Evolutionary conservation across 495 filamentous ascomycete species (phyloP).

Genomic region (Penicillium pancosmium): DNA sequence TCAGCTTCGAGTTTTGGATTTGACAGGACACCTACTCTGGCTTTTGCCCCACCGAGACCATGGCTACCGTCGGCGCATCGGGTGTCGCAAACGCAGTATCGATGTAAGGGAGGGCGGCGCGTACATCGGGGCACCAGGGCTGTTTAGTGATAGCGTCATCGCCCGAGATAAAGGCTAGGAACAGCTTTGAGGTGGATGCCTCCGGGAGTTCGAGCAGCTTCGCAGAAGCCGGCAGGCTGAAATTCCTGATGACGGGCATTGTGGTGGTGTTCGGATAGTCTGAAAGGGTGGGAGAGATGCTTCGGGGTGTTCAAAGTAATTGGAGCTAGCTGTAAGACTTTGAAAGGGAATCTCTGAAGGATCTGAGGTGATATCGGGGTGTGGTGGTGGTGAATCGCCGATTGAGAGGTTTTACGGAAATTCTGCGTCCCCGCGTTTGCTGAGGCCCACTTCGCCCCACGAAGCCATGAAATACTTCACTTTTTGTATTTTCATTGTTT

Average conservation of each 20-base stretch:
- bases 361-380: background rate
- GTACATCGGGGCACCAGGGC: slow-evolving; percentile 39
- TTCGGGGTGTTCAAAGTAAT: background rate
- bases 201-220: slow-evolving; percentile 22
- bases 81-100: slow-evolving; percentile 22
- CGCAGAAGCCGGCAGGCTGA: slow-evolving; percentile 24
- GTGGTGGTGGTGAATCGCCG: background rate
- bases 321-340: background rate
- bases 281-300: background rate
- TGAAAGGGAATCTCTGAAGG: background rate
- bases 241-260: slow-evolving; percentile 35
- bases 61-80: slow-evolving; percentile 23
- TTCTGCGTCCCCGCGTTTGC: background rate
- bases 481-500: background rate
- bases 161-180: slow-evolving; percentile 34
- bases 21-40: slow-evolving; percentile 24
- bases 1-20: too few species aligned
- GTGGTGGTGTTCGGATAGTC: background rate
- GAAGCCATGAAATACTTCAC: background rate
- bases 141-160: slow-evolving; percentile 29
- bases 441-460: background rate
- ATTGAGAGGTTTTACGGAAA: background rate
- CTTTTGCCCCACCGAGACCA: slow-evolving; percentile 34
- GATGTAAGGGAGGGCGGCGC: slow-evolving; percentile 32
- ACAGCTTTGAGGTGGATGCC: slow-evolving; percentile 21